These are phyloP conservation scores for Cucumis hystrix DNA, from an alignment of 306 rosid species.

Conservation along the genomic window DNA sequence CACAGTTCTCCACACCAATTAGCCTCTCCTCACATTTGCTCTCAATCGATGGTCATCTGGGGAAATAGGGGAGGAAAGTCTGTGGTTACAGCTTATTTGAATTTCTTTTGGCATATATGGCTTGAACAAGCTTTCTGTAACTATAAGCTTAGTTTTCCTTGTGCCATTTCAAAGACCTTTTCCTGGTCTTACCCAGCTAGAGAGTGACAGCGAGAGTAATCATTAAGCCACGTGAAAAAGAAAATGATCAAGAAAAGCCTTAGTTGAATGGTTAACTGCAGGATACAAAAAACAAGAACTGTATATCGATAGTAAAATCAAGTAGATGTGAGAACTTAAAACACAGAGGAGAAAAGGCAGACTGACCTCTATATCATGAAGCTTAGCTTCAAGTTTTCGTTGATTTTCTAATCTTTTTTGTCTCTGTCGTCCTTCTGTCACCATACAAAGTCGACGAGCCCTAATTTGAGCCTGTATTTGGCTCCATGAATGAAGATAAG, in stretches of 20 bases:
- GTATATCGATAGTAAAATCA: not conserved
- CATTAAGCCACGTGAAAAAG: not conserved
- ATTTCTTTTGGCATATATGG: not conserved
- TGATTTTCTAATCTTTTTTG: slow-evolving; percentile 77
- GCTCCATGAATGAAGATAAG: slow-evolving; percentile 84
- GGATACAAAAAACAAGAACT: not conserved
- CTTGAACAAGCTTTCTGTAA: not conserved
- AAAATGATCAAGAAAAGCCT: not conserved
- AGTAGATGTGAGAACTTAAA: not conserved
- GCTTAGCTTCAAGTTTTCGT: slow-evolving; percentile 84
- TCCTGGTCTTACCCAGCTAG: not conserved
- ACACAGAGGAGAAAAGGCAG: not conserved
- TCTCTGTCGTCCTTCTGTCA: slow-evolving; percentile 66
- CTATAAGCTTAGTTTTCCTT: not conserved
- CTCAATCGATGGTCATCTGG: not conserved
- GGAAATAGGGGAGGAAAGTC: not conserved
- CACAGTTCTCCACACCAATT: not conserved
- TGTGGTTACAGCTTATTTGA: not conserved
- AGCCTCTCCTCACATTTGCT: not conserved
- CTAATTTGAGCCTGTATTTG: slow-evolving; percentile 57
- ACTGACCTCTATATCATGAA: slow-evolving; percentile 75
- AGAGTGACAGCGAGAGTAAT: not conserved
- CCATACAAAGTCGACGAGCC: slow-evolving; percentile 83
- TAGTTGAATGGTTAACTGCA: not conserved
- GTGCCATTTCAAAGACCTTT: not conserved